Percentiles rank a stretch among this genome's conserved stretches.
Evolutionary conservation across 495 filamentous ascomycete genomes (phyloP).

Genomic region (Diplogelasinospora grovesii): DNA sequence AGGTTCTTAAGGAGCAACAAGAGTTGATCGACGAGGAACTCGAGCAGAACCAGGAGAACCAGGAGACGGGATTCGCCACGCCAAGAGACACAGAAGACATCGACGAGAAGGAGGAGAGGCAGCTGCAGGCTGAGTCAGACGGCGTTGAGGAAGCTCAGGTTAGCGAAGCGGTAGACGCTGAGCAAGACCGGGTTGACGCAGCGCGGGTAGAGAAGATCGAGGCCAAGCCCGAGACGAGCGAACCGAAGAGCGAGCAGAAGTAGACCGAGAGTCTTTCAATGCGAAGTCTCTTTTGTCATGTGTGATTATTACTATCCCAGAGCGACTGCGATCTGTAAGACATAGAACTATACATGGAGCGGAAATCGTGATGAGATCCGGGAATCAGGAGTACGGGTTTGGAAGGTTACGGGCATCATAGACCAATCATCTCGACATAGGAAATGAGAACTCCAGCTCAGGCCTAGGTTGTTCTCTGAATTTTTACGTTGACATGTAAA

Average conservation of each 20-base stretch:
- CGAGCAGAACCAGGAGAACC: conserved; percentile 74
- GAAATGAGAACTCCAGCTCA: background rate
- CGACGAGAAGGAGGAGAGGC: conserved; percentile 51
- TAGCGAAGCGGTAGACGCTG: conserved; percentile 38
- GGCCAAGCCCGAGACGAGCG: no score
- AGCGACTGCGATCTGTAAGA: no score
- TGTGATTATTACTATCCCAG: background rate
- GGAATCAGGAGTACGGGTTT: background rate
- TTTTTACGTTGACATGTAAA: no score
- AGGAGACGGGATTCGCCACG: conserved; percentile 61
- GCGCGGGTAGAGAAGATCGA: conserved; percentile 17
- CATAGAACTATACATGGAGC: no score
- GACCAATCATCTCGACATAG: background rate
- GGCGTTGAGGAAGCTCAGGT: conserved; percentile 35
- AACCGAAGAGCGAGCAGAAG: background rate
- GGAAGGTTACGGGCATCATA: background rate
- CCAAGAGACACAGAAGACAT: conserved; percentile 83
- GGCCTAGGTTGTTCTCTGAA: no score
- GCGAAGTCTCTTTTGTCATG: background rate
- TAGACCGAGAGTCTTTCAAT: background rate
- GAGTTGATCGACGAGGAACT: conserved; percentile 97
- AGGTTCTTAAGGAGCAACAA: conserved; percentile 97
- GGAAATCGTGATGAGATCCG: no score
- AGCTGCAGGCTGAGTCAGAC: conserved; percentile 28
- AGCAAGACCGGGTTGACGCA: conserved; percentile 28